phyloP scores from a whole-genome alignment of 108 stramenopile genomes.

The Cyclotella baltica region DNA sequence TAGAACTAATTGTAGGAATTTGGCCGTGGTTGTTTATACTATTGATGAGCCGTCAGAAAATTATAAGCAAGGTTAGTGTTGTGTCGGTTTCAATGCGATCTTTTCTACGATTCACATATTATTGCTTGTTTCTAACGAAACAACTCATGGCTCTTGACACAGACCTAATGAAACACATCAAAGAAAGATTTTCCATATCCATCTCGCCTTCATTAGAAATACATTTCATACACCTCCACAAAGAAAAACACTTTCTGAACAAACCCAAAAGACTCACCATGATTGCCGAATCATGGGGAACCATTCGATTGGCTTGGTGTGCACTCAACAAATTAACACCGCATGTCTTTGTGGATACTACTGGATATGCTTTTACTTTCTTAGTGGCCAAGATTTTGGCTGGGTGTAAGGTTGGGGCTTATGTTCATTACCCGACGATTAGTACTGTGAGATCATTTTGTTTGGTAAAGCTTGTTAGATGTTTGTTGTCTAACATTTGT shows the following conservation, averaged over 20 bases:
- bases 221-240: constrained; percentile 71
- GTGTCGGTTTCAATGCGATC: constrained; percentile 31
- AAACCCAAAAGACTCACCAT: constrained; percentile 76
- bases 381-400: constrained; percentile 75
- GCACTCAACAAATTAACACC: constrained; percentile 67
- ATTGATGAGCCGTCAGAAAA: constrained; percentile 64
- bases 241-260: constrained; percentile 41
- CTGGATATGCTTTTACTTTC: constrained; percentile 96
- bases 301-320: constrained; percentile 76
- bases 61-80: constrained; percentile 42
- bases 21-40: constrained; percentile 84
- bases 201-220: constrained; percentile 44
- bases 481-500: neutral
- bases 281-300: constrained; percentile 88
- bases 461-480: neutral
- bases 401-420: constrained; percentile 77
- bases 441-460: constrained; percentile 54
- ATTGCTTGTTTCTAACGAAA: neutral
- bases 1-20: constrained; percentile 17
- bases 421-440: constrained; percentile 99
- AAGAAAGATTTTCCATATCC: constrained; percentile 52
- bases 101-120: constrained; percentile 24
- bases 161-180: constrained; percentile 54
- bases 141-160: neutral
- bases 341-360: constrained; percentile 95